Evolutionary conservation across 2,329 filamentous ascomycete species (phyloP), one percentile per base, ranked within the genome.

Genomic region (Ophiosphaerella korrae): DNA sequence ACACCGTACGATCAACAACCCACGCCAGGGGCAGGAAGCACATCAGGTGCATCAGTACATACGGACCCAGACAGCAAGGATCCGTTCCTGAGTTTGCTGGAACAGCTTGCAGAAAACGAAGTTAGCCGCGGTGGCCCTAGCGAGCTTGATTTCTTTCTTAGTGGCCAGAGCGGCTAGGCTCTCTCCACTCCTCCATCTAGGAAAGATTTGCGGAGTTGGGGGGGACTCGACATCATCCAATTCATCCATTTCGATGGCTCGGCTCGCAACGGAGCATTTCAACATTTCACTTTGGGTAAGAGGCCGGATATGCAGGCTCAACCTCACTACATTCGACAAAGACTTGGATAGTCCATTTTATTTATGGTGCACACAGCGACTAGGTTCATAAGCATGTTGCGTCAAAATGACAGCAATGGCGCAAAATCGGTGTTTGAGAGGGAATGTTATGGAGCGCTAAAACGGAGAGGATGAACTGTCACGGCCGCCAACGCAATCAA

Each of bases 51-150:
- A n/a, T 71, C 67, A 12, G 70, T 67, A 43, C 70, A 76, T 42
- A 75, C 75, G 18, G 76, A 77, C 52, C 63, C 67, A 40, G 89
- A 93, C 42, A 65, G 62, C 59, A 92, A 89, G 62, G 90, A 94
- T 66, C 89, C 90, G 0, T 94, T 95, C 66, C 73, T 94, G 35
- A 89, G 84, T 54, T 74, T 94, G 36, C 76, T 94, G 32, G 90
- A 94, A 70, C 89, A 94, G 74, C 79, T 94, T 51, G 90, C 89
- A 0, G 89, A 94, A 72, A 92, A 90, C 63, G 89, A 93, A 72
- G 83, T 88, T 45, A 79, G 80, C 36, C 78, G 83, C 44, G 88
- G 87, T 0, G 83, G 86, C 8, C 88, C 87, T 11, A 87, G 82
- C 58, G 89, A 93, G 66, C 75, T 94, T 63, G 89, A 93, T 70